These are phyloP conservation scores for Claviceps sp. DNA, from an alignment of 2,329 filamentous ascomycete species.

Conservation along the genomic window DNA sequence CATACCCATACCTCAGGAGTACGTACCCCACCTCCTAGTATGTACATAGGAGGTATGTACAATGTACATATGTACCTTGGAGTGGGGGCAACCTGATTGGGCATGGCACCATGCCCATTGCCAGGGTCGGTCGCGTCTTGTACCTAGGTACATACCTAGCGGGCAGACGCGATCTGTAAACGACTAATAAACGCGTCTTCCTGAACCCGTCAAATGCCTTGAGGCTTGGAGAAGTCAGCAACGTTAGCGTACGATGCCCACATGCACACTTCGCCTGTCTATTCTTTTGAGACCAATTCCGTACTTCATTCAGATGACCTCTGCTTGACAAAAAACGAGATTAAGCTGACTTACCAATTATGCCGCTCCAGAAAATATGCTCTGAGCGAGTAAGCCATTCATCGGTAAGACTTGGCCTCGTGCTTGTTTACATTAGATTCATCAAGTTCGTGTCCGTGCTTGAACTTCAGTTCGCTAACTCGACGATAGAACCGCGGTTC, in stretches of 20 bases:
- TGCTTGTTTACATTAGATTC: neutral
- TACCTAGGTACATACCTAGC: conserved; percentile 2
- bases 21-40: too few species aligned
- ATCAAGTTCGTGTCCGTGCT: neutral
- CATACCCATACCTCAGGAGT: too few species aligned
- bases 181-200: conserved; percentile 4
- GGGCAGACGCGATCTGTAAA: conserved; percentile 3
- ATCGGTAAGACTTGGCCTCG: conserved; percentile 16
- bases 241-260: conserved; percentile 3
- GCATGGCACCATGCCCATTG: too few species aligned
- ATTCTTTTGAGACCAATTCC: neutral
- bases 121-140: neutral
- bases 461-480: neutral
- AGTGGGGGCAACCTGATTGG: neutral
- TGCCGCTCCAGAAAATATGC: conserved; percentile 29
- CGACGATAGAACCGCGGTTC: conserved; percentile 23
- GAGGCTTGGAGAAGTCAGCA: neutral
- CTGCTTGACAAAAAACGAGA: conserved; percentile 5
- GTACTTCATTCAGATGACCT: conserved; percentile 4
- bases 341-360: conserved; percentile 9
- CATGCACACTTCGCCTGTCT: neutral
- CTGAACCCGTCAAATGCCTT: neutral
- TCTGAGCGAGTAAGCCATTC: conserved; percentile 21
- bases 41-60: too few species aligned
- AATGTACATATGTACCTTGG: neutral